Evolutionary conservation across 306 rosid species (phyloP).

Genomic region (Hippophae gyantsensis): DNA sequence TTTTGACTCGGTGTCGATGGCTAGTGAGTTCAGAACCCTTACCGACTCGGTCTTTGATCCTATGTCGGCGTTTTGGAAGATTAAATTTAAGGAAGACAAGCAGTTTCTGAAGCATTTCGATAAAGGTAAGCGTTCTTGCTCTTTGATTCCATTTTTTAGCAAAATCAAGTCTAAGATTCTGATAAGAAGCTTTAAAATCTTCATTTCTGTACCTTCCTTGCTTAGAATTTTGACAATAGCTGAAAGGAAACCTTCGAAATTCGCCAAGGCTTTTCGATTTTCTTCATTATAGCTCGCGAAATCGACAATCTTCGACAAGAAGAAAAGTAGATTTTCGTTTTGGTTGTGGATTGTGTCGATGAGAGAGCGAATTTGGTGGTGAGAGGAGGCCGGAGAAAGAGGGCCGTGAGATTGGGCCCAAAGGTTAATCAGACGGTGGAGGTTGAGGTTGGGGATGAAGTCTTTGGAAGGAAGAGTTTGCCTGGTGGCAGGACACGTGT

Average conservation of each 20-base stretch:
- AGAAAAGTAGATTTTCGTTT: not conserved
- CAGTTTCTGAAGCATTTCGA: constrained; percentile 21
- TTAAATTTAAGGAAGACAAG: constrained; percentile 17
- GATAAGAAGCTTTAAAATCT: constrained; percentile 19
- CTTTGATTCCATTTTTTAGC: constrained; percentile 14
- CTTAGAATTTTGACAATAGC: constrained; percentile 22
- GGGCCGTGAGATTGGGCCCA: constrained; percentile 35
- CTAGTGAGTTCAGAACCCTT: constrained; percentile 28
- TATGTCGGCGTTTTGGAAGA: constrained; percentile 23
- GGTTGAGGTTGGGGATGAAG: constrained; percentile 48
- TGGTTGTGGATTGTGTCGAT: constrained; percentile 7
- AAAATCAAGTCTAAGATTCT: constrained; percentile 24
- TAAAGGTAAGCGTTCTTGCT: constrained; percentile 12
- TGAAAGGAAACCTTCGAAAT: constrained; percentile 26
- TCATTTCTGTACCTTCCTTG: constrained; percentile 8
- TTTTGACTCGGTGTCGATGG: constrained; percentile 28
- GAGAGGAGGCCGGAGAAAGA: constrained; percentile 18
- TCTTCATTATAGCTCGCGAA: constrained; percentile 21
- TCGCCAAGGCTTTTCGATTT: constrained; percentile 20
- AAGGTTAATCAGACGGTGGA: constrained; percentile 45
- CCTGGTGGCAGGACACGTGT: constrained; percentile 61
- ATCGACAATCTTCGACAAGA: constrained; percentile 21
- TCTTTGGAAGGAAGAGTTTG: constrained; percentile 48
- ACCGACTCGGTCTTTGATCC: constrained; percentile 31
- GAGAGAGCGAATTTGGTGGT: constrained; percentile 18